These are phyloP conservation scores for Lactifluus subvellereus DNA, from an alignment of 768 basidiomycete species.

Conservation along the genomic window DNA sequence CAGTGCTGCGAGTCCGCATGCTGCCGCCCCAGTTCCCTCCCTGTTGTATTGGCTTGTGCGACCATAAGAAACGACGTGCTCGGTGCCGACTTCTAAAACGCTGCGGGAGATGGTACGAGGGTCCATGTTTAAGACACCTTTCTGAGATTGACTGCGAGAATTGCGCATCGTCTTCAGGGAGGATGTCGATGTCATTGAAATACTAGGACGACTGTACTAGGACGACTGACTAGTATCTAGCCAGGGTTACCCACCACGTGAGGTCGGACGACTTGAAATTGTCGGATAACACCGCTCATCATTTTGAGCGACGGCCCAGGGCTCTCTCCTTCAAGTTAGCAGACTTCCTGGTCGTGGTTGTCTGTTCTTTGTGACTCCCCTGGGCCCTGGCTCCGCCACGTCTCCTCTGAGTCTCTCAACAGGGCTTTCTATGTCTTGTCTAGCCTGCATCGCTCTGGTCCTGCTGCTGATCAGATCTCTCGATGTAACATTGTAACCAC, in stretches of 20 bases:
- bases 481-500: no score
- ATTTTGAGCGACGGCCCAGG: no score
- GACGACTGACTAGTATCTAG: no score
- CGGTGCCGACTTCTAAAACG: conserved; percentile 26
- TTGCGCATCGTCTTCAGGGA: conserved; percentile 30
- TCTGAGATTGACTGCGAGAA: background rate
- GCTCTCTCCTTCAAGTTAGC: no score
- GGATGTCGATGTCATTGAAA: background rate
- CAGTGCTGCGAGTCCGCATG: conserved; percentile 62
- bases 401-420: no score
- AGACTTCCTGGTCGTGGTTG: no score
- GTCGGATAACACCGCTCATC: background rate
- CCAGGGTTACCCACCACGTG: no score
- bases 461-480: background rate
- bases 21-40: conserved; percentile 39
- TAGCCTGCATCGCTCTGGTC: no score
- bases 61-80: conserved; percentile 38
- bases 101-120: background rate
- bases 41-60: conserved; percentile 51
- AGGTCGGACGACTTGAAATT: background rate
- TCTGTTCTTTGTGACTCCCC: no score
- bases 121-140: background rate
- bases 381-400: no score
- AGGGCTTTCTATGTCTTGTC: no score
- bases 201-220: background rate